Conservation (phyloP, 139 green algal genomes). For the Picochlorum sp. region DNA sequence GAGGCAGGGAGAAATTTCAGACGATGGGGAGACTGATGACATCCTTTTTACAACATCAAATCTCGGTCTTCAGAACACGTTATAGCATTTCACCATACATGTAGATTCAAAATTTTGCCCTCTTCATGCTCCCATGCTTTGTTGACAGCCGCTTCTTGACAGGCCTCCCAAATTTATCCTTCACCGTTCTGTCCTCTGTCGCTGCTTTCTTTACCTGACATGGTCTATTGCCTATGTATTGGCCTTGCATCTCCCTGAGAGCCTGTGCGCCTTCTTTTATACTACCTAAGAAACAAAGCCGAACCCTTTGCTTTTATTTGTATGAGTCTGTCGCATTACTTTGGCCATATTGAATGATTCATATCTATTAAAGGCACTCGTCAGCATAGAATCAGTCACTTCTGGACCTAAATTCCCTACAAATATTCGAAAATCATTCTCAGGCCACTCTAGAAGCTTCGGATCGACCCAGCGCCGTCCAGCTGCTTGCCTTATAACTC, state of each 20-base stretch:
- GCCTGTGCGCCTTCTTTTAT: constrained; percentile 67
- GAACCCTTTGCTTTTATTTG: constrained; percentile 81
- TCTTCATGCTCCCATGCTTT: background rate
- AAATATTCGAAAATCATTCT: constrained; percentile 94
- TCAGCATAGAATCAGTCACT: constrained; percentile 78
- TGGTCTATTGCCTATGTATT: constrained; percentile 87
- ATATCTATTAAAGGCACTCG: constrained; percentile 76
- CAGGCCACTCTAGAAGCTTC: constrained; percentile 76
- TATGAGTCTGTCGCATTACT: constrained; percentile 69
- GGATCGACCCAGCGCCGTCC: constrained; percentile 66
- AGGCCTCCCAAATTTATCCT: constrained; percentile 8
- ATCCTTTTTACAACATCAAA: no score
- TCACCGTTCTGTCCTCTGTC: constrained; percentile 55
- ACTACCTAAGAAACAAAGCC: constrained; percentile 90
- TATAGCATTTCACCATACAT: no score
- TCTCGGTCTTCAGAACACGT: no score
- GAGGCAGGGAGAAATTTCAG: no score
- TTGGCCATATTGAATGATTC: constrained; percentile 80
- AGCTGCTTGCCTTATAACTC: constrained; percentile 38
- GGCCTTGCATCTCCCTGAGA: constrained; percentile 74
- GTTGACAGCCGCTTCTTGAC: constrained; percentile 12
- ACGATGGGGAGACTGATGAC: no score
- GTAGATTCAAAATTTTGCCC: background rate
- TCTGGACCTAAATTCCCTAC: constrained; percentile 94
- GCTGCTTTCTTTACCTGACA: constrained; percentile 69